Base-by-base conservation (phyloP, 2,329 filamentous ascomycete species). In the Aureobasidium sp. region DNA sequence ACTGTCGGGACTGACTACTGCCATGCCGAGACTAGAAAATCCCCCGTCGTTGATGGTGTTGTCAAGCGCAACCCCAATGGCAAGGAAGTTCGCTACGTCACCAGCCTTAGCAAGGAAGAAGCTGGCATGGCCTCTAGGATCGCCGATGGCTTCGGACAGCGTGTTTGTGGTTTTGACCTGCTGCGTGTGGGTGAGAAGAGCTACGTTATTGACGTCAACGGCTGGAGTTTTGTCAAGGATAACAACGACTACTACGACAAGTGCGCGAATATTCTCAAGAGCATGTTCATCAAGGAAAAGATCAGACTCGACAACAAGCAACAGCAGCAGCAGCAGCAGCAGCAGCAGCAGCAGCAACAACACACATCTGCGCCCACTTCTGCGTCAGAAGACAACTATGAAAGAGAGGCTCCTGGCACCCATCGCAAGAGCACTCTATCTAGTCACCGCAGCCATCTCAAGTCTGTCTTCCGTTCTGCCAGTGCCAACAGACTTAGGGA, bases 141-240 rank as follows among this genome's bases (percentile, higher is more conserved):
- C 64, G 91, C 92, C 2, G 87, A 86, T 48, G 89, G 91, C 0
- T 99, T 99, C 74, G 94, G 93, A 0, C 94, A 99, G 74, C 83
- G 91, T 61, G 92, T 99, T 2, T 99, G 94, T 72, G 94, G 94
- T 0, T 99, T 99, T 70, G 94, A 99, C 73, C 81, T 99, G 64
- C 80, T 99, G 62, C 87, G 95, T 32, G 91, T 92, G 13, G 87
- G 86, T 55, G 90, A 91, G 17, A 90, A 90, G 73, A 97, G 93
- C 73, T 99, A 91, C 75, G 94, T 99, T 53, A 99, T 99, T 67
- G 94, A 99, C 70, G 94, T 99, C 68, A 99, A 99, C 73, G 94
- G 94, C 13, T 99, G 95, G 95, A 97, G 93, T 72, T 99, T 99
- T 70, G 94, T 99, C 74, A 99, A 99, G 74, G 95, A 99, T 74